These are phyloP conservation scores for Phaseolus coccineus DNA, from an alignment of 331 rosid species.

Conservation along the genomic window DNA sequence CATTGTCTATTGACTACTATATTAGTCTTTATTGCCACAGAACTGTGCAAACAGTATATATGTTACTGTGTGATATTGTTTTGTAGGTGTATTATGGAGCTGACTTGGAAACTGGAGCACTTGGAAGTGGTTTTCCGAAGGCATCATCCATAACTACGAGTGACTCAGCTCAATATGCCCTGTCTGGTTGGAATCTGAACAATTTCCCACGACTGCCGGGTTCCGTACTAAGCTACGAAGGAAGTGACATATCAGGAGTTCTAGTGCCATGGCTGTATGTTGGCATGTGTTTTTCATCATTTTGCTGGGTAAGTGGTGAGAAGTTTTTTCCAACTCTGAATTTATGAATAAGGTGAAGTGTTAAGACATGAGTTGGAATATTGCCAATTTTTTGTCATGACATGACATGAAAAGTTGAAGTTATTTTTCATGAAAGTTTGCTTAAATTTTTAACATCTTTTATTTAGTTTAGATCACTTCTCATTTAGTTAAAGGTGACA, in stretches of 20 bases:
- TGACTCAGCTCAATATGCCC: conserved; percentile 57
- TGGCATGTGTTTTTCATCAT: conserved; percentile 98
- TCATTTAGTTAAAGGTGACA: neutral
- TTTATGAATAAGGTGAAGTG: neutral
- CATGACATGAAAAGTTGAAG: neutral
- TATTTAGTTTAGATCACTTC: neutral
- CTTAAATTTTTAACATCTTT: neutral
- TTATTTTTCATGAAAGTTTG: conserved; percentile 16
- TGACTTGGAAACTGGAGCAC: conserved; percentile 85
- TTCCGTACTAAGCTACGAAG: conserved; percentile 84
- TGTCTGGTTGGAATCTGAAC: conserved; percentile 95
- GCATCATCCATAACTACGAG: conserved; percentile 54
- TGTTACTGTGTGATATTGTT: conserved; percentile 42
- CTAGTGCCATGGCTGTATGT: conserved; percentile 97
- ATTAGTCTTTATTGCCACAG: conserved; percentile 20
- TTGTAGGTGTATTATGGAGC: conserved; percentile 91
- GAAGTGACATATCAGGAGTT: conserved; percentile 95
- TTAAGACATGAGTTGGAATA: neutral
- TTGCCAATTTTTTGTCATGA: neutral
- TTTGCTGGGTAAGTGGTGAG: conserved; percentile 90
- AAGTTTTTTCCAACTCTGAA: conserved; percentile 16
- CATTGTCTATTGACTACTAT: conserved; percentile 12
- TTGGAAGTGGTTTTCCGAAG: conserved; percentile 96
- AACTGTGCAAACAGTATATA: conserved; percentile 17
- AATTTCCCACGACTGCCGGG: conserved; percentile 91